Percentiles rank a stretch among this genome's conserved stretches.
Conservation (phyloP, 306 rosid genomes). For the Glycine tomentella region DNA sequence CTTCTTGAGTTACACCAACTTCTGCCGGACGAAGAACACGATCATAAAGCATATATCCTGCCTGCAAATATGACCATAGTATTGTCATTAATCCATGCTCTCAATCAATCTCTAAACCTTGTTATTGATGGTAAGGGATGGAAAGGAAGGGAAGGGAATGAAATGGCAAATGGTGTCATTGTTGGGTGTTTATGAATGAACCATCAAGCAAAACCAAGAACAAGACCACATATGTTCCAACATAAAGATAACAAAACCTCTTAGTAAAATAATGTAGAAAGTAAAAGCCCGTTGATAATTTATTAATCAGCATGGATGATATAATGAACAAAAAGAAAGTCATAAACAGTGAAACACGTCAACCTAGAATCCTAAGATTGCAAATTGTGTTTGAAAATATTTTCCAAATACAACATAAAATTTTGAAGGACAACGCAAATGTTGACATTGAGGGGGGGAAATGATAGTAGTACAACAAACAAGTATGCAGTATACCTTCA, state of each 20-base stretch:
- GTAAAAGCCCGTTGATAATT: neutral
- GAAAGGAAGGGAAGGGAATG: neutral
- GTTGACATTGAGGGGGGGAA: neutral
- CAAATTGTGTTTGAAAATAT: slow-evolving; percentile 3
- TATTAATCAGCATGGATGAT: neutral
- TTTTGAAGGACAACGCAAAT: slow-evolving; percentile 1
- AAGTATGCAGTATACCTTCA: slow-evolving; percentile 66
- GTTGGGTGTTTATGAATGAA: neutral
- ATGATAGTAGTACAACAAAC: no score
- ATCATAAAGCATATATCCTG: slow-evolving; percentile 83
- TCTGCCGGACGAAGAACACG: slow-evolving; percentile 97
- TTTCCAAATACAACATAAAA: neutral
- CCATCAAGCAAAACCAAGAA: neutral
- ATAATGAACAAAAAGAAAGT: slow-evolving; percentile 14
- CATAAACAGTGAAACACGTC: neutral
- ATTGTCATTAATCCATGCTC: neutral
- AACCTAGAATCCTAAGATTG: slow-evolving; percentile 5
- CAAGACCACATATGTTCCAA: neutral
- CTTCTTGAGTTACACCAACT: slow-evolving; percentile 82
- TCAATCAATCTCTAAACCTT: neutral
- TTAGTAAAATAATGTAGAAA: neutral
- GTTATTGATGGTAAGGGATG: neutral
- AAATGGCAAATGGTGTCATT: neutral
- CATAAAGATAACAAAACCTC: slow-evolving; percentile 5
- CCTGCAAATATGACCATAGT: slow-evolving; percentile 56